Evolutionary conservation across 148 eudicot genomes (phyloP).

Genomic region (Pharnaceum exiguum): DNA sequence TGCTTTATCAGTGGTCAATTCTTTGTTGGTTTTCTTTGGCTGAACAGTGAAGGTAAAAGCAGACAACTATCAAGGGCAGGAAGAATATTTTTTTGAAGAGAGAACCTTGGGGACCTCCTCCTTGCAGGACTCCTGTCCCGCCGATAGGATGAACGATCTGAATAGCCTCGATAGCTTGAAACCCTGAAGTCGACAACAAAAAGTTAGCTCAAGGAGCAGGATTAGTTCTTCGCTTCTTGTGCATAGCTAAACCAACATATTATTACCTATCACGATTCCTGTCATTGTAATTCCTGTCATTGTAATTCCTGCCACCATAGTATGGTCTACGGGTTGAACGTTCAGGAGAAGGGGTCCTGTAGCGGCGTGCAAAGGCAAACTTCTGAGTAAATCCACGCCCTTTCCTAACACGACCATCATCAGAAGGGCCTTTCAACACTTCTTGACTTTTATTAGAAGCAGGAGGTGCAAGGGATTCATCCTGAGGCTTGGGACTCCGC

Average conservation of each 20-base stretch:
- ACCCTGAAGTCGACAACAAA: conserved; percentile 32
- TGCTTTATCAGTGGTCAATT: too few relatives aligned
- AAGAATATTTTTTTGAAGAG: not conserved
- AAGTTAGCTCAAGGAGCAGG: not conserved
- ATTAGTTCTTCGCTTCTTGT: too few relatives aligned
- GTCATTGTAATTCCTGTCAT: conserved; percentile 49
- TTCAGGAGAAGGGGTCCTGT: conserved; percentile 94
- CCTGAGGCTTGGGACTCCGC: conserved; percentile 24
- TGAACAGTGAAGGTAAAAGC: not conserved
- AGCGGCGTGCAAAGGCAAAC: conserved; percentile 71
- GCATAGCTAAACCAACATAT: not conserved
- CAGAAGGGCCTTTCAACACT: conserved; percentile 55
- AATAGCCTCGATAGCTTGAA: conserved; percentile 53
- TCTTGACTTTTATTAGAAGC: conserved; percentile 32
- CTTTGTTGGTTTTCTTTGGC: too few relatives aligned
- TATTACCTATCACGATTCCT: conserved; percentile 71
- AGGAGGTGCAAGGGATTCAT: conserved; percentile 32
- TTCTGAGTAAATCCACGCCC: conserved; percentile 92
- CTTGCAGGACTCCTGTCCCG: conserved; percentile 74
- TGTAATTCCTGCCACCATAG: too few relatives aligned
- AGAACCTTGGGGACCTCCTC: conserved; percentile 84
- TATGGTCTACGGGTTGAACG: conserved; percentile 61
- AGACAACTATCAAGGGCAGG: not conserved
- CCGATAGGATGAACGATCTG: conserved; percentile 62
- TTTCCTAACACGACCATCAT: conserved; percentile 89